phyloP scores from a whole-genome alignment of 176 grass and related monocot species.

The Stipa capillata region DNA sequence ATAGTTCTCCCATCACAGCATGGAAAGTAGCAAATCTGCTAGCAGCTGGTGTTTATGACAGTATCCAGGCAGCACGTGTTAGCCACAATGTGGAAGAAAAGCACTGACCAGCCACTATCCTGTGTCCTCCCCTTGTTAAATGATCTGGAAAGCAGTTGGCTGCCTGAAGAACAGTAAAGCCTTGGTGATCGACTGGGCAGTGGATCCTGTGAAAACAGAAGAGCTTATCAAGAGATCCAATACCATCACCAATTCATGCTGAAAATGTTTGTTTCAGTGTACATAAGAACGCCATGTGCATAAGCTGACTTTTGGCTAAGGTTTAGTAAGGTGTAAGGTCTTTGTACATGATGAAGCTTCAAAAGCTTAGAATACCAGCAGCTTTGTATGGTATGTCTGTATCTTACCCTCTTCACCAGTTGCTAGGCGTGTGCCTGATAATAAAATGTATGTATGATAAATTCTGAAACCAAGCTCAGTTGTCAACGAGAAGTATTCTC shows the following conservation, averaged over 20 bases:
- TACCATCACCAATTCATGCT: not conserved
- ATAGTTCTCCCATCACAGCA: not conserved
- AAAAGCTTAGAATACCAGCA: not conserved
- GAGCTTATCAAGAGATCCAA: not conserved
- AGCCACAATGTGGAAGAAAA: not conserved
- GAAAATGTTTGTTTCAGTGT: not conserved
- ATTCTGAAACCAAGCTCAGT: not conserved
- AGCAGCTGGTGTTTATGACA: conserved; percentile 1
- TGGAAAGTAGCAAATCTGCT: not conserved
- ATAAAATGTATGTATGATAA: conserved; percentile 1
- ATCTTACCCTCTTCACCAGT: not conserved
- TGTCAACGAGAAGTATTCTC: not conserved
- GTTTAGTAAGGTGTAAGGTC: not conserved
- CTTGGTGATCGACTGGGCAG: conserved; percentile 7
- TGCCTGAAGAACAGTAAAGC: not conserved
- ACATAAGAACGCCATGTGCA: conserved; percentile 15
- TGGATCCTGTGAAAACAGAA: conserved; percentile 1
- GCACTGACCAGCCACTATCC: not conserved
- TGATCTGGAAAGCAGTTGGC: conserved; percentile 11
- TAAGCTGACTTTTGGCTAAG: conserved; percentile 8
- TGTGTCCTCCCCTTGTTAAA: not conserved
- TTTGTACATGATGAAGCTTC: conserved; percentile 1
- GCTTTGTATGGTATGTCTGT: not conserved
- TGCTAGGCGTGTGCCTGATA: not conserved
- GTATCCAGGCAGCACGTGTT: not conserved